phyloP scores from a whole-genome alignment of 805 yeast genomes.

The Suhomyces sp. region DNA sequence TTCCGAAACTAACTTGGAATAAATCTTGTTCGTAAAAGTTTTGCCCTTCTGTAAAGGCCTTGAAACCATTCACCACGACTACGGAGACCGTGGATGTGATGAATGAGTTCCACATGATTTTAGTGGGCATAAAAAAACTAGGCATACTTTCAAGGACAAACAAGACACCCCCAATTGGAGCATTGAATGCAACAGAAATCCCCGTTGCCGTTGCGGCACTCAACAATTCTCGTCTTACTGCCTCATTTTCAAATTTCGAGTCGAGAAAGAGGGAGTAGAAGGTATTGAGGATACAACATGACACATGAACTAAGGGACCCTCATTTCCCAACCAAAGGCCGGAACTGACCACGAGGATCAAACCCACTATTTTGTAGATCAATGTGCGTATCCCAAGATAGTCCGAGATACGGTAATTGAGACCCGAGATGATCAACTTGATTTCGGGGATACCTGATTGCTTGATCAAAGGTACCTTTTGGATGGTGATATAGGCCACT shows the following conservation, averaged over 20 bases:
- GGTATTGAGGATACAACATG: conserved; percentile 55
- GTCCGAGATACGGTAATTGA: conserved; percentile 43
- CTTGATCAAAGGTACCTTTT: conserved; percentile 26
- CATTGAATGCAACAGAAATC: conserved; percentile 78
- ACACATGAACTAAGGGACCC: conserved; percentile 81
- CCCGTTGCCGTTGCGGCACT: conserved; percentile 84
- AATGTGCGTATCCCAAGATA: conserved; percentile 55
- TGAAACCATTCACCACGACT: conserved; percentile 49
- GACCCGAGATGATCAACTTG: conserved; percentile 66
- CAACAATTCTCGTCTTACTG: conserved; percentile 60
- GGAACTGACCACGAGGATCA: conserved; percentile 65
- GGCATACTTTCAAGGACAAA: conserved; percentile 72
- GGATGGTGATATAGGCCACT: conserved; percentile 32
- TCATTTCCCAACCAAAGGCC: conserved; percentile 86
- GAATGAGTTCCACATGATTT: conserved; percentile 80
- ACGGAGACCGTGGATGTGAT: conserved; percentile 76
- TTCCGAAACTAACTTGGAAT: conserved; percentile 64
- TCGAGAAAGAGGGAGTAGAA: conserved; percentile 30
- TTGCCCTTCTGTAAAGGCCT: conserved; percentile 39
- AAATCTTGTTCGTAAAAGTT: conserved; percentile 46
- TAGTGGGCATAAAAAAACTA: conserved; percentile 59
- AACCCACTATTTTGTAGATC: conserved; percentile 54
- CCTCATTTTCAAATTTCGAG: conserved; percentile 50
- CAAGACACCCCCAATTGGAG: conserved; percentile 86
- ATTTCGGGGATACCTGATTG: conserved; percentile 74